Evolutionary conservation across 148 eudicot species (phyloP), one percentile per base, ranked within the genome.

Genomic region (Amaranthus hypochondriacus): DNA sequence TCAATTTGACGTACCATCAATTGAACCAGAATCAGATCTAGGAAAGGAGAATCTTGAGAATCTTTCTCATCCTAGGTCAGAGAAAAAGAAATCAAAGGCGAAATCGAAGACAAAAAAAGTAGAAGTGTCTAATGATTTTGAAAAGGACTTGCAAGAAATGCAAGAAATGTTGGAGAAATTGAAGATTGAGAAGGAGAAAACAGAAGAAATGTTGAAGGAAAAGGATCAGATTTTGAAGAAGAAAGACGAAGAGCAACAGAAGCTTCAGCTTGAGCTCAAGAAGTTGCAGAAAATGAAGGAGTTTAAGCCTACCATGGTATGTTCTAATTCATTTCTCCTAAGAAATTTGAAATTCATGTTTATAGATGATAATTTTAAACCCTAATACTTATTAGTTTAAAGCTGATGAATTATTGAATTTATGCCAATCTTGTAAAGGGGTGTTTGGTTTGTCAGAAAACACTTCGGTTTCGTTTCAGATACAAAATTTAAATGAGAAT

Each of bases 221-320:
- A 88, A 76, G 50, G 92, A 92, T 21, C 92, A 90, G 80, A 74
- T 76, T 12, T 60, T 92, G 85, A 88, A 81, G 84, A 68, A 77
- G 82, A 93, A 84, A 73, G 97, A 91, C 57, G 89, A 86, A 12
- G 91, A 88, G 73, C 89, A 91, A 49, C 87, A 84, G 74, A 87
- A 84, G 76, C 86, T 91, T 72, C 86, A 87, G 70, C 71, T 54
- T 51, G 96, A 93, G 82, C 78, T 93, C 71, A 94, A 86, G 78
- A 94, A 89, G 76, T 79, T 94, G 91, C 93, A 91, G 84, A 94
- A 94, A 73, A 59, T 88, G 78, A 94, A 94, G 83, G 98, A 94
- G 74, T 94, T 94, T 69, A 94, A 91, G 54, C 98, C 97, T 61
- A 81, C 78, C 60, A 74, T 93, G 94, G 98, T 93, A 46, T 53